Evolutionary conservation across 2,329 filamentous ascomycete species (phyloP), one percentile per base, ranked within the genome.

Genomic region (Pseudogymnoascus sp.): DNA sequence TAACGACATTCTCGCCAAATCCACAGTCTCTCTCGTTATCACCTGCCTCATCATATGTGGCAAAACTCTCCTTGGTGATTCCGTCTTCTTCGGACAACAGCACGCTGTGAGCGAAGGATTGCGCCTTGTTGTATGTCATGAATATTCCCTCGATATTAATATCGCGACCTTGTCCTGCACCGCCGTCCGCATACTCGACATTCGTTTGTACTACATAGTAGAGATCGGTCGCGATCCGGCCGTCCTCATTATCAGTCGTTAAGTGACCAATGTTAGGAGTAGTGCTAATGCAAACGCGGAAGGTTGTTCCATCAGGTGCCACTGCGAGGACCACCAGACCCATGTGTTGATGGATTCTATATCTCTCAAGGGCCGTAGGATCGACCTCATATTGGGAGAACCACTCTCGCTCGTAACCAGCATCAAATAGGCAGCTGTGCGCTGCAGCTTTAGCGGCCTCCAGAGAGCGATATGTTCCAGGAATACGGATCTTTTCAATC

Each of bases 1-100:
- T 75, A 1, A 78, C 63, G 2, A 77, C 74, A 23, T 80, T 76
- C n/a, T 79, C 77, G 5, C 77, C 78, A 72, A 75, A 81, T 62
- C 77, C 65, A 2, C 65, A 69, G 1, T 59, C 61, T 28, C 70
- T 63, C 21, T 66, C 60, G 23, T 64, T 63, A 23, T 69, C 70
- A 11, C 72, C 71, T 16, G 71, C 70, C 62, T 72, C 70, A 42
- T 77, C 74, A 59, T 75, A 77, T 68, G 77, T 70, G 0, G 66
- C 74, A 64, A 71, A 77, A 36, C 73, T 72, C 21, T 72, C 72
- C 68, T 74, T 74, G 14, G 63, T 71, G 36, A 72, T 68, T 49
- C 66, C 68, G 3, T 65, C 65, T 7, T 71, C 67, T 2, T 67
- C 65, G 6, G 64, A 65, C 3, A 73, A 69, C 6, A 80, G 71